These are phyloP conservation scores for Penicillium paxilli DNA, from an alignment of 495 filamentous ascomycete species.

Conservation along the genomic window DNA sequence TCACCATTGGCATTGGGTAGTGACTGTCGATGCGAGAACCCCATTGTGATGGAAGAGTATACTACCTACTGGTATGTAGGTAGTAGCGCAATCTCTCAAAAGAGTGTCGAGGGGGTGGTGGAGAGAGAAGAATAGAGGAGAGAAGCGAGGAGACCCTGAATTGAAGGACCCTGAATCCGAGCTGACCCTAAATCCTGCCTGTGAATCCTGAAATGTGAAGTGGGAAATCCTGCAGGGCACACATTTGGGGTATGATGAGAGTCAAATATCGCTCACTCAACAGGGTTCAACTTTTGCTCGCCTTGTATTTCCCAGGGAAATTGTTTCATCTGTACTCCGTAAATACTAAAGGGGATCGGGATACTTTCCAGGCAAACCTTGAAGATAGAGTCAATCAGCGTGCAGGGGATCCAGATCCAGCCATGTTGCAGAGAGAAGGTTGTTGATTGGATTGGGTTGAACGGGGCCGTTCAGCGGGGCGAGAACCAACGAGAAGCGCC, in stretches of 20 bases:
- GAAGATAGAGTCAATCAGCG: not conserved
- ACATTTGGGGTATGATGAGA: no score
- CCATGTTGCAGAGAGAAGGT: constrained; percentile 18
- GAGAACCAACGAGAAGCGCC: constrained; percentile 7
- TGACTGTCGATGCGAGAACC: constrained; percentile 3
- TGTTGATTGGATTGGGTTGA: constrained; percentile 15
- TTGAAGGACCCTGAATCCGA: not conserved
- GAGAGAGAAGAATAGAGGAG: not conserved
- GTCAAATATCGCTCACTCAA: no score
- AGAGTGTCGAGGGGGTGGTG: not conserved
- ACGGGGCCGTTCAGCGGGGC: not conserved
- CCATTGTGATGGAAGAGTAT: no score
- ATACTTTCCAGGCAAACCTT: not conserved
- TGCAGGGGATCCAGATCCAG: not conserved
- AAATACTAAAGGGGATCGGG: not conserved
- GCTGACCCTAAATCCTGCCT: no score
- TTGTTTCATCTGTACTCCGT: no score
- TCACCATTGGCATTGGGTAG: not conserved
- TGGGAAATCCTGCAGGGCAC: no score
- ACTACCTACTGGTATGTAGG: no score
- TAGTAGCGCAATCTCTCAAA: no score
- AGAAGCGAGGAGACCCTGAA: not conserved
- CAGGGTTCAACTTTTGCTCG: no score
- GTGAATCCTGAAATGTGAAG: no score
- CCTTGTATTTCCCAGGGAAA: not conserved